These are phyloP conservation scores for Prototheca cutis DNA, from an alignment of 163 green algal genomes.

Conservation along the genomic window DNA sequence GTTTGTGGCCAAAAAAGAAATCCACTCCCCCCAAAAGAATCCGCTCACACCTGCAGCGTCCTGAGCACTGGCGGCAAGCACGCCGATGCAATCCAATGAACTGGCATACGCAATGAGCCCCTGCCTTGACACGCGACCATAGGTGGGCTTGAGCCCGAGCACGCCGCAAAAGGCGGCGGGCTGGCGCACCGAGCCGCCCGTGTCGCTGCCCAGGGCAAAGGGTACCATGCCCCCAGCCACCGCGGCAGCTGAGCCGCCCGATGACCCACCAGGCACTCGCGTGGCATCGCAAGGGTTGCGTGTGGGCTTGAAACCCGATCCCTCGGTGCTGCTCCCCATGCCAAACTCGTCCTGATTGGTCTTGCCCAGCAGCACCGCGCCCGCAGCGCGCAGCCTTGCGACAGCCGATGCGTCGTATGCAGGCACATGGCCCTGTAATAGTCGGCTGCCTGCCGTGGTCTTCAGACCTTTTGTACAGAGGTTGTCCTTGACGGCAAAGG, in stretches of 20 bases:
- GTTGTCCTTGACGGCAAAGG: constrained; percentile 91
- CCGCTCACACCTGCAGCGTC: constrained; percentile 77
- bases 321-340: constrained; percentile 91
- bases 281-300: constrained; percentile 75
- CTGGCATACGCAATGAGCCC: constrained; percentile 93
- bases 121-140: constrained; percentile 81
- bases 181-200: constrained; percentile 87
- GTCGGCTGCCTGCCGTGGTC: constrained; percentile 69
- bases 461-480: constrained; percentile 71
- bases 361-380: constrained; percentile 87
- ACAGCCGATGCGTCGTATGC: constrained; percentile 81
- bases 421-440: constrained; percentile 22
- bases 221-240: constrained; percentile 77
- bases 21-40: too few species aligned
- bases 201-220: constrained; percentile 81
- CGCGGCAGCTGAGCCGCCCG: constrained; percentile 85
- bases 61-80: constrained; percentile 66
- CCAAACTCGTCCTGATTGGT: constrained; percentile 98
- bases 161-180: constrained; percentile 92
- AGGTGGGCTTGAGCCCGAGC: constrained; percentile 96
- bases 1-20: too few species aligned
- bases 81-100: constrained; percentile 85
- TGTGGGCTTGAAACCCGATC: constrained; percentile 70
- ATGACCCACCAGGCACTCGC: constrained; percentile 85
- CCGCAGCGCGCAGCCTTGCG: constrained; percentile 47